These are phyloP conservation scores for Taiozyma onychis DNA, from an alignment of 1,139 yeast species.

Conservation along the genomic window DNA sequence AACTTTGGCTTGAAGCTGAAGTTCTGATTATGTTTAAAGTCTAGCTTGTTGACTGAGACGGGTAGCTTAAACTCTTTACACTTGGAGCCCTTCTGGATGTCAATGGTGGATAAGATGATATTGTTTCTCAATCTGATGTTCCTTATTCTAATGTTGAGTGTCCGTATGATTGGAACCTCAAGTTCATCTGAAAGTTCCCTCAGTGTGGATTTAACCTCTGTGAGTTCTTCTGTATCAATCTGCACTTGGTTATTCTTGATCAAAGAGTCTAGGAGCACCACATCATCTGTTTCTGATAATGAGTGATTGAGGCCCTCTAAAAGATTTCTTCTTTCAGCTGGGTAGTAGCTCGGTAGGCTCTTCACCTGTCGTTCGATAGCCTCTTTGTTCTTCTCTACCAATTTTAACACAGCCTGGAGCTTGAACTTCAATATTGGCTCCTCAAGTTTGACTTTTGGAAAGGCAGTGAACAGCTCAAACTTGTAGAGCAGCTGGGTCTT, in stretches of 20 bases:
- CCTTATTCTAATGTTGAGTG: conserved; percentile 50
- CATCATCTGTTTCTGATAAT: conserved; percentile 6
- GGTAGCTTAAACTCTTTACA: conserved; percentile 26
- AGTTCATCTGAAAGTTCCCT: conserved; percentile 7
- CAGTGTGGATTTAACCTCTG: not conserved
- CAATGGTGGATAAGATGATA: conserved; percentile 47
- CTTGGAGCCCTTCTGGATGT: conserved; percentile 47
- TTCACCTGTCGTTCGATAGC: not conserved
- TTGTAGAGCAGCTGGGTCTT: conserved; percentile 5
- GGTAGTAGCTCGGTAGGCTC: conserved; percentile 7
- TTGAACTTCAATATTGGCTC: conserved; percentile 14
- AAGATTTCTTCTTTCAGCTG: conserved; percentile 20
- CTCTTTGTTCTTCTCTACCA: not conserved
- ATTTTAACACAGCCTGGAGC: conserved; percentile 4
- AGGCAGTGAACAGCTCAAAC: conserved; percentile 12
- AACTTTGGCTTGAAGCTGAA: conserved; percentile 30
- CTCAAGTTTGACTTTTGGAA: conserved; percentile 19
- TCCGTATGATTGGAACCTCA: conserved; percentile 39
- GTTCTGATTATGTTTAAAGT: conserved; percentile 34
- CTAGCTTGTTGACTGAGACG: conserved; percentile 29
- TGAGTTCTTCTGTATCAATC: conserved; percentile 1
- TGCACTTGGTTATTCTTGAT: conserved; percentile 21
- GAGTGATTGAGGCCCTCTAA: conserved; percentile 18
- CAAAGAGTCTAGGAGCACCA: conserved; percentile 16
- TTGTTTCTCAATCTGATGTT: conserved; percentile 50